Evolutionary conservation across 192 early-diverging fungal genomes (phyloP), one percentile per base, ranked within the genome.

Genomic region (Dissophora globulifera): DNA sequence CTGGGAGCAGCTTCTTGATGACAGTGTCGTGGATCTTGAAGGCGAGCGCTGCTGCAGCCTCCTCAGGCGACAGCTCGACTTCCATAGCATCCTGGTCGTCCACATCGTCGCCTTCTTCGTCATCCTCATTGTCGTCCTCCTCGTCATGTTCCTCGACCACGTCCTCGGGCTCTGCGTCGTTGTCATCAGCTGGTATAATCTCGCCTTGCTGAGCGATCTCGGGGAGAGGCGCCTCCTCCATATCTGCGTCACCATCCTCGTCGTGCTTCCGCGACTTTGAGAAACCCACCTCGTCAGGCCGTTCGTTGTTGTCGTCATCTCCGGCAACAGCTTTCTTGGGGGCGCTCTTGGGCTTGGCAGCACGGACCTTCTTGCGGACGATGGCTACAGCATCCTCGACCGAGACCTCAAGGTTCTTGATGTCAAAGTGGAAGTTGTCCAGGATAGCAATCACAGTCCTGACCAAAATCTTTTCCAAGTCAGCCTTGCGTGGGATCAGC

Each of bases 361-460:
- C 56, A 22, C 42, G 60, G 17, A 40, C 32, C n/a, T 19, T 65
- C 43, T 68, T 57, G 38, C 35, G 58, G n/a, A 62, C 60, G 26
- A 49, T 49, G 13, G 52, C 55, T 6, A 72, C 46, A 62, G 69
- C 50, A 23, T 65, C 54, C 49, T 85, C 84, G 10, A 67, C 58
- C 19, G 74, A 67, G 7, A 90, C 82, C 16, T 87, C 67, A 15
- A 90, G 82, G 26, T 83, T 58, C 29, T 87, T 83, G 32, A 96
- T 71, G 55, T 95, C 89, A 82, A 97, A 99, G 78, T 98, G 94
- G 87, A 98, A 98, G 43, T 81, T 85, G 53, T 98, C 95, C 58
- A 98, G 63, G 29, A 98, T 81, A 6, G 88, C 80, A 57, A 94
- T 88, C 11, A 97, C 82, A 9, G 92, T 79, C n/a, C 94, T 84